A percentile compares a stretch with the other conserved stretches of the same genome.
Evolutionary conservation across 768 basidiomycete genomes (phyloP).

Genomic region (Boletus pseudo-olivaceus): DNA sequence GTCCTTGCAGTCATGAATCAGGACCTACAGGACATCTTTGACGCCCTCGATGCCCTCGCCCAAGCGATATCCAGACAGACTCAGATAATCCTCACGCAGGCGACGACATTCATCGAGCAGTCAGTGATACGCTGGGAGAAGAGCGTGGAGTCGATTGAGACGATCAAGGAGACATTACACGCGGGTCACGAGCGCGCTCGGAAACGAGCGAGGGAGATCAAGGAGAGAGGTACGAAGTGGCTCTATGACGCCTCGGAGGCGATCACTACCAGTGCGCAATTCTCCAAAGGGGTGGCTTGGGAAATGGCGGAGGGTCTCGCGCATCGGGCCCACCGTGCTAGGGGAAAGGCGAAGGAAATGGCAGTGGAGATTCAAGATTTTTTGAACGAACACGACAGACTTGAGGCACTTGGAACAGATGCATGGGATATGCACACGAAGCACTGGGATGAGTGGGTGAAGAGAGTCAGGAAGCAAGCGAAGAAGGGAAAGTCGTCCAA

Average conservation of each 20-base stretch:
- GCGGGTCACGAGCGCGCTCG: conserved; percentile 51
- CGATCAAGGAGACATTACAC: conserved; percentile 39
- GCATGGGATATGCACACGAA: conserved; percentile 18
- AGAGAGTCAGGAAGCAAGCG: conserved; percentile 1
- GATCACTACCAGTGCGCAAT: conserved; percentile 38
- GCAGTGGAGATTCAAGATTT: conserved; percentile 32
- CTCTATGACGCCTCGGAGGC: conserved; percentile 41
- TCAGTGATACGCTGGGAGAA: conserved; percentile 38
- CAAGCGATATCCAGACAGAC: conserved; percentile 47
- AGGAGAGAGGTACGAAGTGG: conserved; percentile 45
- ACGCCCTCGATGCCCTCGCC: conserved; percentile 57
- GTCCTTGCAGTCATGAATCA: conserved; percentile 42
- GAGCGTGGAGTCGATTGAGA: conserved; percentile 35
- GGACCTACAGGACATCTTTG: conserved; percentile 55
- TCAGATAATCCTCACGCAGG: conserved; percentile 26
- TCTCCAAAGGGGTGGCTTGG: conserved; percentile 43
- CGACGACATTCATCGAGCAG: conserved; percentile 41
- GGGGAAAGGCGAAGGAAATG: conserved; percentile 43
- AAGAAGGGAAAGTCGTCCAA: conserved; percentile 13
- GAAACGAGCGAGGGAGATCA: conserved; percentile 51
- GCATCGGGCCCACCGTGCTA: conserved; percentile 42
- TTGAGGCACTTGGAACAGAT: conserved; percentile 12
- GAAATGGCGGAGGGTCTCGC: conserved; percentile 35
- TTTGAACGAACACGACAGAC: conserved; percentile 20
- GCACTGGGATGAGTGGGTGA: conserved; percentile 21